These are phyloP conservation scores for Prunus padus DNA, from an alignment of 306 rosid genomes.

Conservation along the genomic window DNA sequence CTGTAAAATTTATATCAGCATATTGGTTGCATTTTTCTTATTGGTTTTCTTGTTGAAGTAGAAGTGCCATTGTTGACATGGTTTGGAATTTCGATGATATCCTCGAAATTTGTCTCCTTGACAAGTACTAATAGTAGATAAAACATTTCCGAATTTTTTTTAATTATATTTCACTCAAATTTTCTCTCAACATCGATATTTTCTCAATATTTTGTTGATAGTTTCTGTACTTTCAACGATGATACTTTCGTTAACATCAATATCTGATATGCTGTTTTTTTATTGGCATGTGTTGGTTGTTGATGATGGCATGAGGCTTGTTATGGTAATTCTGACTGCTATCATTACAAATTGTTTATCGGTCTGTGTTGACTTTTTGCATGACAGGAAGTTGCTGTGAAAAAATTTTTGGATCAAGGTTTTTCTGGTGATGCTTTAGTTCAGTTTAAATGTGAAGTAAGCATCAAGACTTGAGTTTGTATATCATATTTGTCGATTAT, in stretches of 20 bases:
- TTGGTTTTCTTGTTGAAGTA: background rate
- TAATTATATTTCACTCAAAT: background rate
- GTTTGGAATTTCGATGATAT: background rate
- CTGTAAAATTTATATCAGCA: background rate
- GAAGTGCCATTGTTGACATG: background rate
- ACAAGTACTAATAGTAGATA: background rate
- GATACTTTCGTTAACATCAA: slow-evolving; percentile 6
- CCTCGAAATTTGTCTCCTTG: background rate
- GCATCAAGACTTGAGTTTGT: slow-evolving; percentile 28
- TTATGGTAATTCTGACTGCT: background rate
- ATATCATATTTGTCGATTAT: background rate
- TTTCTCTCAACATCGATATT: background rate
- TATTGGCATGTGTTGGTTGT: too few relatives aligned
- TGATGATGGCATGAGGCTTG: slow-evolving; percentile 13
- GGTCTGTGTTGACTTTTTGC: slow-evolving; percentile 26
- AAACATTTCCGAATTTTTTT: background rate
- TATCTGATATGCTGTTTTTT: background rate
- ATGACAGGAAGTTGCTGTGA: slow-evolving; percentile 95
- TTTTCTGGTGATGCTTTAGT: slow-evolving; percentile 89
- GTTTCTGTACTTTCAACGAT: background rate
- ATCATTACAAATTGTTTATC: slow-evolving; percentile 3
- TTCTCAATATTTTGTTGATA: background rate
- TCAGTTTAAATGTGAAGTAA: slow-evolving; percentile 95
- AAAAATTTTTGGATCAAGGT: slow-evolving; percentile 95
- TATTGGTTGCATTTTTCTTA: background rate